These are phyloP conservation scores for Cercospora brassicicola DNA, from an alignment of 2,329 filamentous ascomycete species.

Conservation along the genomic window DNA sequence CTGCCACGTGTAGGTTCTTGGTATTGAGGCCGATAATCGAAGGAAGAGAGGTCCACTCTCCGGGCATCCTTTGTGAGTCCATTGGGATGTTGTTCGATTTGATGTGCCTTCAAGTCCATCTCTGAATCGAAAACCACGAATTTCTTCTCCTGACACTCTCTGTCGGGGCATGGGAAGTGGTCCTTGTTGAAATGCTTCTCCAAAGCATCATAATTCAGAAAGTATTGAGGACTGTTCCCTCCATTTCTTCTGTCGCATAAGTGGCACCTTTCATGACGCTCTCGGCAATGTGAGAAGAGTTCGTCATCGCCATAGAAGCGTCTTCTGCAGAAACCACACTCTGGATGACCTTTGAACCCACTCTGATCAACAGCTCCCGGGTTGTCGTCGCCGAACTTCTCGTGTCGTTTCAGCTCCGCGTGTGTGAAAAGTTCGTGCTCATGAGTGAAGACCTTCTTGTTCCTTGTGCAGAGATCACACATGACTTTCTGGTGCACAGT, in stretches of 20 bases:
- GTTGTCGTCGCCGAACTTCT: constrained; percentile 85
- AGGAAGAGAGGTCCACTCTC: constrained; percentile 80
- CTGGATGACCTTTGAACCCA: constrained; percentile 91
- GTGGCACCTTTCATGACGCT: constrained; percentile 92
- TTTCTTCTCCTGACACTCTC: constrained; percentile 92
- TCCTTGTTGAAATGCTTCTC: constrained; percentile 84
- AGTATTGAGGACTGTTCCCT: constrained; percentile 79
- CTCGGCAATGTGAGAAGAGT: constrained; percentile 86
- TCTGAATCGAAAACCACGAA: constrained; percentile 96
- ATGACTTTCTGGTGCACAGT: constrained; percentile 80
- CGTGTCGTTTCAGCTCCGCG: constrained; percentile 79
- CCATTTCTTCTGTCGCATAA: constrained; percentile 74
- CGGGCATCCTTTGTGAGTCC: constrained; percentile 82
- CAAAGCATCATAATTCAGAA: constrained; percentile 79
- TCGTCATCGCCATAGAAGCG: constrained; percentile 97
- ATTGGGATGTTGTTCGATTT: constrained; percentile 77
- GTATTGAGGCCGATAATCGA: constrained; percentile 76
- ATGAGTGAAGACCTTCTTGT: constrained; percentile 98
- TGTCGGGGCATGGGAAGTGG: constrained; percentile 81
- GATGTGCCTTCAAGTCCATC: constrained; percentile 91
- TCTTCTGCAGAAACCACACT: constrained; percentile 88
- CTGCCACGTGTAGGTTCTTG: constrained; percentile 56
- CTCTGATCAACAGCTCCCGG: constrained; percentile 89
- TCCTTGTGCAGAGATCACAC: constrained; percentile 85
- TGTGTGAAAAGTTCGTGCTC: constrained; percentile 90